Evolutionary conservation across 1,284 basidiomycete genomes (phyloP), one percentile per base, ranked within the genome.

Genomic region (Malassezia globosa): DNA sequence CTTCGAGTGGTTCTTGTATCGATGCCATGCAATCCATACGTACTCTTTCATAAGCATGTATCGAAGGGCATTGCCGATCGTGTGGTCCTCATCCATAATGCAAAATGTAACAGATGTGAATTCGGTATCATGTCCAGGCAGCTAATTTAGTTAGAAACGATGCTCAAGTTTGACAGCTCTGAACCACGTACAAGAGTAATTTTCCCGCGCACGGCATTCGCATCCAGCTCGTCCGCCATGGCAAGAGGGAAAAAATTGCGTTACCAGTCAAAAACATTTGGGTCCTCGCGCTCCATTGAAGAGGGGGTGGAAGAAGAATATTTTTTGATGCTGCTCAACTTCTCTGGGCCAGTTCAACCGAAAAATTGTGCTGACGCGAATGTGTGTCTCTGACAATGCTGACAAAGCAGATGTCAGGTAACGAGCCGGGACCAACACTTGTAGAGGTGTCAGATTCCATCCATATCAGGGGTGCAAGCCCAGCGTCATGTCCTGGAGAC

Each of bases 41-140:
- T 69, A 96, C 92, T 97, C 92, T 76, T 96, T 95, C 92, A 96
- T 96, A 55, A 96, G 74, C 83, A 96, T 96, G 86, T 87, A 97
- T 46, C 92, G 76, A 40, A 97, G 76, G 0, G 87, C 80, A 65
- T 97, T 97, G 14, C 92, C 92, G 23, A 96, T 80, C 0, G 90
- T 96, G 74, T 96, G 90, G 7, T 87, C 84, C 76, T 96, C 92
- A 69, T 94, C 83, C 69, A 83, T 78, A 39, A 96, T 83, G 69
- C 85, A 85, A 74, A 84, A 97, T 1, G 92, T 95, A 16, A 85
- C 88, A 1, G 87, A 82, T 25, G 87, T 85, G 60, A 90, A 77
- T 72, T 92, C 87, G 7, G 82, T 75, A 46, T 82, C 77, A 37
- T 84, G 82, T 44, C 87, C 87, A 16, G 76, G 77, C 14, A 81